These are phyloP conservation scores for Eleusine coracana DNA, from an alignment of 176 grass and related monocot genomes.

Conservation along the genomic window DNA sequence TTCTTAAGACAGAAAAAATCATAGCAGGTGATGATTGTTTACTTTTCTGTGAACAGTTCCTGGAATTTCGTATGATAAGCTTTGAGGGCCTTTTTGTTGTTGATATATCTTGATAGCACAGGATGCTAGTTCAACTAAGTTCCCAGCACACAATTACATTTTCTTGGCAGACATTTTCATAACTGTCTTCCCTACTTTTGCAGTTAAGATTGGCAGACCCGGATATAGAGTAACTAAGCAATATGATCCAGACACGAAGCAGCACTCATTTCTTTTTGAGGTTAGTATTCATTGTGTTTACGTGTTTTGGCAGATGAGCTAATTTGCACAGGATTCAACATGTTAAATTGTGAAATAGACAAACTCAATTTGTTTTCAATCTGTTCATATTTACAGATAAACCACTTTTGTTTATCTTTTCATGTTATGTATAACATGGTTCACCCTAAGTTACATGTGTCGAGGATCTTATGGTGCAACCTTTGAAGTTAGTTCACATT, in stretches of 20 bases:
- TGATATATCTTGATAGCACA: background rate
- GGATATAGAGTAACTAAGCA: slow-evolving; percentile 94
- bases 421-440: slow-evolving; percentile 1
- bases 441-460: slow-evolving; percentile 25
- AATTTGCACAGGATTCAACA: background rate
- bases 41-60: background rate
- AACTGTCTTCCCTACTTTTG: slow-evolving; percentile 35
- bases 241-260: slow-evolving; percentile 84
- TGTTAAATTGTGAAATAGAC: slow-evolving; percentile 6
- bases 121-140: background rate
- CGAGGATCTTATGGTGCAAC: slow-evolving; percentile 22
- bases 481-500: slow-evolving; percentile 27
- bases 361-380: background rate
- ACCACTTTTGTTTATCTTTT: background rate
- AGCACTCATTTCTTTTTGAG: slow-evolving; percentile 93
- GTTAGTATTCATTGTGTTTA: slow-evolving; percentile 31
- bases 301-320: background rate
- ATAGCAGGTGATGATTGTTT: background rate
- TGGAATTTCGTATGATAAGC: background rate
- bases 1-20: background rate
- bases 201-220: slow-evolving; percentile 98
- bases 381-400: background rate
- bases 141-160: background rate
- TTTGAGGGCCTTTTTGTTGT: background rate
- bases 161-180: slow-evolving; percentile 27